Conservation (phyloP, 2,329 filamentous ascomycete species). For the Botrytis hyacinthi region DNA sequence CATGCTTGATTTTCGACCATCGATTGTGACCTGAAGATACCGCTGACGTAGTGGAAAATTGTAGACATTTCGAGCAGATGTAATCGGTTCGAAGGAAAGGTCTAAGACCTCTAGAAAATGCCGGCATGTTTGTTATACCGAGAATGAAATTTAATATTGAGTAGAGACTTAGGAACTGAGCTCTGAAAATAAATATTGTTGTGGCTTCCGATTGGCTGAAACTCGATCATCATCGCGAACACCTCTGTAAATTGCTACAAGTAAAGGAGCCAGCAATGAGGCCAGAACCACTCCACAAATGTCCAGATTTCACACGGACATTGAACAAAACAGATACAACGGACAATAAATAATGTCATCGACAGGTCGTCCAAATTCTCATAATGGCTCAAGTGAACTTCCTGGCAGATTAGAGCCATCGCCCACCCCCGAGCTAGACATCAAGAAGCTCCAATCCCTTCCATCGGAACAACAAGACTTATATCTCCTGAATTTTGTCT, state of each 20-base stretch:
- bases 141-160: neutral
- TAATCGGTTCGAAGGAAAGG: conserved; percentile 24
- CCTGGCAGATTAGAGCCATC: conserved; percentile 43
- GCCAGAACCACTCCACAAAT: conserved; percentile 19
- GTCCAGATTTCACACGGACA: conserved; percentile 11
- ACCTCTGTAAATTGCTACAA: conserved; percentile 13
- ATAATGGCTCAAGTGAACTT: conserved; percentile 38
- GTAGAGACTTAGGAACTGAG: neutral
- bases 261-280: conserved; percentile 14
- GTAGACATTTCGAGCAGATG: conserved; percentile 33
- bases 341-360: conserved; percentile 37
- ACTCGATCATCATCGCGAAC: conserved; percentile 14
- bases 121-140: conserved; percentile 29
- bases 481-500: conserved; percentile 85
- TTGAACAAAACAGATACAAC: conserved; percentile 5
- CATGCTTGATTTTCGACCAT: conserved; percentile 95
- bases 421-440: conserved; percentile 75
- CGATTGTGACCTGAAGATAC: conserved; percentile 74
- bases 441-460: conserved; percentile 83
- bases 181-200: conserved; percentile 18
- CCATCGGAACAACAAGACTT: conserved; percentile 95
- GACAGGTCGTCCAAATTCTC: conserved; percentile 32
- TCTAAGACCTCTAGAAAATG: conserved; percentile 34
- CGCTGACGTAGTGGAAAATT: conserved; percentile 46
- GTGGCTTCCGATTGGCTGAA: conserved; percentile 20